Percentiles rank a stretch among this genome's conserved stretches.
These are phyloP conservation scores for Acorus gramineus DNA, from an alignment of 106 monocot species.

Conservation along the genomic window DNA sequence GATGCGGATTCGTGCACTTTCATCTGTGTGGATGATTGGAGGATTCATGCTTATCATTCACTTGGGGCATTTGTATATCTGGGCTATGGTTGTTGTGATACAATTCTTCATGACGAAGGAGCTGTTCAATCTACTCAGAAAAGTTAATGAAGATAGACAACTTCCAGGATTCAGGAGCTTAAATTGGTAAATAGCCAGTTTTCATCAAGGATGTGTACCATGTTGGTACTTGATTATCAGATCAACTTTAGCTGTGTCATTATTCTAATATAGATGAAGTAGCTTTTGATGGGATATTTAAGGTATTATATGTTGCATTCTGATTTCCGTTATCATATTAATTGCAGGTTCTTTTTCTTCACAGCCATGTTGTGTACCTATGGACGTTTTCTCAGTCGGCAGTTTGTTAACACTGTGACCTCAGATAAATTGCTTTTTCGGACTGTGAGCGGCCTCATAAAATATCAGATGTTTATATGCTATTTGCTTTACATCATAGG, in stretches of 20 bases:
- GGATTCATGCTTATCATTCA: conserved; percentile 66
- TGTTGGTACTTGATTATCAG: too few species aligned
- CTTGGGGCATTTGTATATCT: conserved; percentile 96
- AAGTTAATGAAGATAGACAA: conserved; percentile 69
- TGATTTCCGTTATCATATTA: neutral
- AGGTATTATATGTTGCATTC: neutral
- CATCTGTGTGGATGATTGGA: conserved; percentile 90
- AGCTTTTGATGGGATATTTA: too few species aligned
- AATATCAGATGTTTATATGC: conserved; percentile 97
- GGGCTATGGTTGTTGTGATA: conserved; percentile 92
- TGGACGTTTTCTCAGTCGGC: conserved; percentile 85
- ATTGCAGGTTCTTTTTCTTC: conserved; percentile 91
- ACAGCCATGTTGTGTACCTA: conserved; percentile 85
- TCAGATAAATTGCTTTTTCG: conserved; percentile 82
- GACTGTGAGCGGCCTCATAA: conserved; percentile 78
- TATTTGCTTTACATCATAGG: conserved; percentile 90
- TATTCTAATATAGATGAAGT: too few species aligned
- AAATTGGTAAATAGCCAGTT: conserved; percentile 54
- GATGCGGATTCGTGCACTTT: conserved; percentile 83
- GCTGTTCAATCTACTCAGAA: conserved; percentile 92
- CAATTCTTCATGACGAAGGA: conserved; percentile 92
- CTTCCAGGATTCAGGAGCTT: conserved; percentile 90
- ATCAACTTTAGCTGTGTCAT: too few species aligned
- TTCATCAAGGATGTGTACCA: neutral
- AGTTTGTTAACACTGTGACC: conserved; percentile 89